Percentiles rank a stretch among this genome's conserved stretches.
Conservation (phyloP, 176 grass and related monocot genomes). For the Dendrocalamus sinicus region DNA sequence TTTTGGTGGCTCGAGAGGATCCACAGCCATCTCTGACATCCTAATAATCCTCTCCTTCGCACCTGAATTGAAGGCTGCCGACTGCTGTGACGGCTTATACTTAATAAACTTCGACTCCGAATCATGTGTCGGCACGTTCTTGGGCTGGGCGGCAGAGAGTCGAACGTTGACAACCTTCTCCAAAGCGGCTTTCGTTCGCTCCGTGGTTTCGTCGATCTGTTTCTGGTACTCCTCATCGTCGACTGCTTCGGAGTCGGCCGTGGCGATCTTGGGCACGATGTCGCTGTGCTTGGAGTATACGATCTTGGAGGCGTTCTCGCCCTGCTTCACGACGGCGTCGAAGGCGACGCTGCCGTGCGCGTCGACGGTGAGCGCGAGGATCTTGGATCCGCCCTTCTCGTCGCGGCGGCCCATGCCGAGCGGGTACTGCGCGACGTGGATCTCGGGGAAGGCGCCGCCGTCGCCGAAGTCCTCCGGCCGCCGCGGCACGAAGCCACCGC, state of each 20-base stretch:
- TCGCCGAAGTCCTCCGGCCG: conserved; percentile 80
- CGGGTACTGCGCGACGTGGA: conserved; percentile 89
- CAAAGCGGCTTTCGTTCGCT: conserved; percentile 69
- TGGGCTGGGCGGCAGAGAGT: conserved; percentile 84
- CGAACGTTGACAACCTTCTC: conserved; percentile 95
- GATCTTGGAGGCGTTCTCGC: conserved; percentile 89
- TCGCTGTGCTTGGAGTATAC: conserved; percentile 95
- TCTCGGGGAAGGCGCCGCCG: conserved; percentile 93
- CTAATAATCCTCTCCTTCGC: conserved; percentile 96
- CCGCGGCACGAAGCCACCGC: conserved; percentile 75
- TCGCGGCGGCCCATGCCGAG: conserved; percentile 91
- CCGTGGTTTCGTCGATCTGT: conserved; percentile 75
- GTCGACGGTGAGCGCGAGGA: conserved; percentile 90
- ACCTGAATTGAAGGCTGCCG: conserved; percentile 91
- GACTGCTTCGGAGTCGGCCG: conserved; percentile 45
- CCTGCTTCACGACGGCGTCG: conserved; percentile 95
- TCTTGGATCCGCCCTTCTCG: conserved; percentile 82
- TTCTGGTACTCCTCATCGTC: conserved; percentile 75
- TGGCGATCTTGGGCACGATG: conserved; percentile 73
- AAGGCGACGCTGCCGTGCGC: conserved; percentile 82
- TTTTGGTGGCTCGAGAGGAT: conserved; percentile 93
- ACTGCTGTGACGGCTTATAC: conserved; percentile 96
- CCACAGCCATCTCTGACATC: conserved; percentile 76
- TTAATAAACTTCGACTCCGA: conserved; percentile 95
- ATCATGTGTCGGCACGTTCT: conserved; percentile 84